Conservation (phyloP, 139 green algal genomes). For the Volvox africanus region DNA sequence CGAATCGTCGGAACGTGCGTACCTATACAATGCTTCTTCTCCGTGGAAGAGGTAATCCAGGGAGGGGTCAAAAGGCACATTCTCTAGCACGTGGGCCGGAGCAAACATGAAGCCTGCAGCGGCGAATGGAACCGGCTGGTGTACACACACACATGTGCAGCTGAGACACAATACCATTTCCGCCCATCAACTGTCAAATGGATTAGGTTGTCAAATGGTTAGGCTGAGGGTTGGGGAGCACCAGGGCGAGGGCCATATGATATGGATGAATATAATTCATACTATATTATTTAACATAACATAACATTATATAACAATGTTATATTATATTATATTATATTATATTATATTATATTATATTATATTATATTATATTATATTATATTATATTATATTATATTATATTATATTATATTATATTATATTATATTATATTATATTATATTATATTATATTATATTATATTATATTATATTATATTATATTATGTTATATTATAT, state of each 20-base stretch:
- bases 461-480: background rate
- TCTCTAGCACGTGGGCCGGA: background rate
- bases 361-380: background rate
- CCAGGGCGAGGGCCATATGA: no score
- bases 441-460: no score
- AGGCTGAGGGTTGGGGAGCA: no score
- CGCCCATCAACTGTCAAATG: no score
- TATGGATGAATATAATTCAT: no score
- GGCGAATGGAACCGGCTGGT: conserved; percentile 31
- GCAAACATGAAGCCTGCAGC: conserved; percentile 30
- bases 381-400: background rate
- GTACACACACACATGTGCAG: no score
- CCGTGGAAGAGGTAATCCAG: conserved; percentile 22
- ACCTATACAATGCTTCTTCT: conserved; percentile 37
- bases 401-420: background rate
- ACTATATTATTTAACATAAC: no score
- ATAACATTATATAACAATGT: no score
- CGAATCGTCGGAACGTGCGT: background rate
- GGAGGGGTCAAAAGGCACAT: conserved; percentile 30
- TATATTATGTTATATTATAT: background rate
- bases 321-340: background rate
- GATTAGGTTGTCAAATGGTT: no score
- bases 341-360: no score
- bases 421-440: background rate
- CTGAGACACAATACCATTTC: no score